Evolutionary conservation across 2,329 filamentous ascomycete genomes (phyloP).

Genomic region (Dothideomycetes sp.): DNA sequence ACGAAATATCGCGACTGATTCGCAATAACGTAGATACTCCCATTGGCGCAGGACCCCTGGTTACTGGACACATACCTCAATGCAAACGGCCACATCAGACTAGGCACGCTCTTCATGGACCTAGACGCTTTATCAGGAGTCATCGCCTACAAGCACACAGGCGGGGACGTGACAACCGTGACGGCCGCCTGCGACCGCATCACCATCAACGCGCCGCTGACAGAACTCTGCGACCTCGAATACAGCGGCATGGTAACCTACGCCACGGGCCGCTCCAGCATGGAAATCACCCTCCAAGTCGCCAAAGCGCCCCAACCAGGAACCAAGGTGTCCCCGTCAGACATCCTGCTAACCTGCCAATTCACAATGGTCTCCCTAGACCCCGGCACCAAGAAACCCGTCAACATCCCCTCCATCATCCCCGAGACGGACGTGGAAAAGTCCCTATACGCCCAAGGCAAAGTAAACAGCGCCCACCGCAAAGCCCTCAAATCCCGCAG

Average conservation of each 20-base stretch:
- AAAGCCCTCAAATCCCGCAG: conserved; percentile 50
- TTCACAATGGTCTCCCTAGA: conserved; percentile 71
- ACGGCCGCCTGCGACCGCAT: conserved; percentile 55
- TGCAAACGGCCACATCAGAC: conserved; percentile 59
- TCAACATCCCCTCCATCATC: conserved; percentile 49
- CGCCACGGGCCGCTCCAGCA: conserved; percentile 59
- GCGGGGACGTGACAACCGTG: conserved; percentile 51
- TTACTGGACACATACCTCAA: conserved; percentile 70
- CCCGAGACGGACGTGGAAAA: conserved; percentile 56
- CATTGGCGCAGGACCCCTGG: conserved; percentile 64
- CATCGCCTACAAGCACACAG: conserved; percentile 63
- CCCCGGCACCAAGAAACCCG: conserved; percentile 54
- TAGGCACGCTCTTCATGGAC: conserved; percentile 70
- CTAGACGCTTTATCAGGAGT: conserved; percentile 62
- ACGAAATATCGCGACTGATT: conserved; percentile 14
- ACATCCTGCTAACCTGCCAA: conserved; percentile 58
- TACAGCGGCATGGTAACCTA: conserved; percentile 60
- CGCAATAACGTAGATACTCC: conserved; percentile 43
- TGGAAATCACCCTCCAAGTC: conserved; percentile 65
- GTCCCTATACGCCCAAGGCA: conserved; percentile 49
- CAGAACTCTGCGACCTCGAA: conserved; percentile 68
- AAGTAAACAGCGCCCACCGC: conserved; percentile 56
- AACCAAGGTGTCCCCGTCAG: conserved; percentile 43
- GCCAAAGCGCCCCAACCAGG: conserved; percentile 54
- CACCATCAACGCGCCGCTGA: conserved; percentile 58